Evolutionary conservation across 2,329 filamentous ascomycete genomes (phyloP), one percentile per base, ranked within the genome.

Genomic region (Tolypocladium nubicola): DNA sequence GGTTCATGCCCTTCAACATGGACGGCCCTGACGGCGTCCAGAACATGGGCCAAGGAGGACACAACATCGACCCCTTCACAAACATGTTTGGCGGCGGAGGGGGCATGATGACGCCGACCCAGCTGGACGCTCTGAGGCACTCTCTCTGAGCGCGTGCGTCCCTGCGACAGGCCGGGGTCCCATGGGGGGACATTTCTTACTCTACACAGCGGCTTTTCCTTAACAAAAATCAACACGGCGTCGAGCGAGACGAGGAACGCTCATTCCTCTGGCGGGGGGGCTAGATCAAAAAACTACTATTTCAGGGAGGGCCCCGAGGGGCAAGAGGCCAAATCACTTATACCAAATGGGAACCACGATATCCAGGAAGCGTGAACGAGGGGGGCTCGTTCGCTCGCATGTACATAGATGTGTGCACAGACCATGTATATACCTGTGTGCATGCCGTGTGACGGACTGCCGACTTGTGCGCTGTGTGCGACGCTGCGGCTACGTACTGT

Each of bases 1-100:
- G 92, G 89, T 96, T 95, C 70, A 85, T 96, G 76, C 90, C 92
- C 1, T 96, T 96, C 72, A 95, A 96, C 68, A 84, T 96, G 72
- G 89, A 94, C 58, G 89, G 90, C 23, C 85, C 88, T 0, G 82
- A 84, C 58, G 71, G 82, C 47, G 73, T 75, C 8, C 79, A 79
- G 56, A 79, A 81, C 41, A 61, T 77, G 55, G 70, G 69, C 23
- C 65, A 75, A 35, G 71, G 70, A 9, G 66, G 79, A 61, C 68
- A 68, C 30, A 73, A 73, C 40, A 70, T 79, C 33, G 81, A 83
- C 59, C 71, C 71, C 11, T 82, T 82, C 61, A 73, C 73, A 33
- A 71, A 67, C 35, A 75, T 83, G 65, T 81, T 82, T 64, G 73
- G 72, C 4, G 69, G 71, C 54, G 65, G 71, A 23, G 68, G 67